Evolutionary conservation across 1,284 basidiomycete genomes (phyloP).

Genomic region (Heterobasidion parviporum): DNA sequence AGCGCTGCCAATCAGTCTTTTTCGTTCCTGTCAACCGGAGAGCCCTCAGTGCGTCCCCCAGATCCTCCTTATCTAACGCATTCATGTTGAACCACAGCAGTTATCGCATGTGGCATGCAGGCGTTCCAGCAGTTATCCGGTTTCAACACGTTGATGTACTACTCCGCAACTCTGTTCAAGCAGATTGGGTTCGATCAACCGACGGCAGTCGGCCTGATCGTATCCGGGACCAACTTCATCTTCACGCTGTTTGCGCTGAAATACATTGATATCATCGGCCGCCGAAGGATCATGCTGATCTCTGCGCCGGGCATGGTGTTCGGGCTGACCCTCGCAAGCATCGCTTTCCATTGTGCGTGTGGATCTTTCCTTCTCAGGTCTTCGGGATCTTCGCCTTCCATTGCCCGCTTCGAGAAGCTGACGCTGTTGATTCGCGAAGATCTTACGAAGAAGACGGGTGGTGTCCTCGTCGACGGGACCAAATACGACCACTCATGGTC

Average conservation of each 20-base stretch:
- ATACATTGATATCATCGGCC: slow-evolving; percentile 75
- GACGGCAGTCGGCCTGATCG: slow-evolving; percentile 71
- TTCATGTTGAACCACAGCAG: slow-evolving; percentile 22
- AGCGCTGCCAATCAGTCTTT: slow-evolving; percentile 50
- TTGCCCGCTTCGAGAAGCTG: not conserved
- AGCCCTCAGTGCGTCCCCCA: slow-evolving; percentile 50
- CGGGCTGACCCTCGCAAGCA: slow-evolving; percentile 61
- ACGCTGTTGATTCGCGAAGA: slow-evolving; percentile 27
- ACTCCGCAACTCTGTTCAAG: slow-evolving; percentile 63
- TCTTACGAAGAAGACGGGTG: slow-evolving; percentile 60
- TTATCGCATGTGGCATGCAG: slow-evolving; percentile 73
- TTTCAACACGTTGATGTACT: slow-evolving; percentile 34
- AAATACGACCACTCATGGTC: slow-evolving; percentile 61
- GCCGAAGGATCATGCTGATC: slow-evolving; percentile 69
- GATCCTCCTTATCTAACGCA: not conserved
- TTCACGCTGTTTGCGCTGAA: slow-evolving; percentile 78
- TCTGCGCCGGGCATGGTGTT: slow-evolving; percentile 75
- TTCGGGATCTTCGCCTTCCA: not conserved
- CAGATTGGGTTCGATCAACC: slow-evolving; percentile 76
- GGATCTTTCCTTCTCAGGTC: not conserved
- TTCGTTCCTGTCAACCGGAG: slow-evolving; percentile 54
- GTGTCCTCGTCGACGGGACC: slow-evolving; percentile 56
- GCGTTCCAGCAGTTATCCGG: slow-evolving; percentile 80
- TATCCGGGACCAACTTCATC: slow-evolving; percentile 74
- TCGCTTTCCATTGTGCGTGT: slow-evolving; percentile 67